phyloP scores from a whole-genome alignment of 2,329 filamentous ascomycete species.

The Cadophora sp. region DNA sequence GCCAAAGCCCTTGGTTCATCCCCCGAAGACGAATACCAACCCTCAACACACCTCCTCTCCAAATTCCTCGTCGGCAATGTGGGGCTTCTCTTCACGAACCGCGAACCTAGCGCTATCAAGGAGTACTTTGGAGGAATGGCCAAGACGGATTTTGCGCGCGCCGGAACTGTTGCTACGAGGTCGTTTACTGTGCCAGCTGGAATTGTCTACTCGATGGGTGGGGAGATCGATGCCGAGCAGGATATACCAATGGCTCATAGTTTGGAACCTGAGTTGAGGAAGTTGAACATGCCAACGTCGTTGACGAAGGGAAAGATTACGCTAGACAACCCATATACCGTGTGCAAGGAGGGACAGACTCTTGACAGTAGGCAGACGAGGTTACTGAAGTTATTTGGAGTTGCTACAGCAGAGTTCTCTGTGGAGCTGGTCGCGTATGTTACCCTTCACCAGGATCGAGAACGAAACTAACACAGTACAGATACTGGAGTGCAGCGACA shows the following conservation, averaged over 20 bases:
- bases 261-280: slow-evolving; percentile 88
- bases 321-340: slow-evolving; percentile 58
- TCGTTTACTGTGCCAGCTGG: slow-evolving; percentile 83
- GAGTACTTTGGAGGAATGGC: slow-evolving; percentile 75
- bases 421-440: slow-evolving; percentile 77
- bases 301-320: slow-evolving; percentile 89
- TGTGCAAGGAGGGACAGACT: slow-evolving; percentile 85
- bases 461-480: slow-evolving; percentile 42
- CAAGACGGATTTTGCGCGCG: slow-evolving; percentile 89
- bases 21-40: slow-evolving; percentile 79
- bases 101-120: slow-evolving; percentile 69
- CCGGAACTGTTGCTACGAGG: slow-evolving; percentile 77
- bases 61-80: slow-evolving; percentile 80
- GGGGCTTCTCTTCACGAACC: slow-evolving; percentile 89
- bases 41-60: slow-evolving; percentile 75
- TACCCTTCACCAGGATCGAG: not conserved
- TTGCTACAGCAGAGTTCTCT: slow-evolving; percentile 89
- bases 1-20: slow-evolving; percentile 86
- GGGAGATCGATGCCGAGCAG: slow-evolving; percentile 79
- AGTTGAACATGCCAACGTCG: slow-evolving; percentile 87
- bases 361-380: slow-evolving; percentile 93
- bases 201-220: slow-evolving; percentile 79
- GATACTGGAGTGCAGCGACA: slow-evolving; percentile 67
- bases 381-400: slow-evolving; percentile 90
- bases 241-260: slow-evolving; percentile 89